Conservation (phyloP, 202 grass and related monocot species). For the Elaeis oleifera region DNA sequence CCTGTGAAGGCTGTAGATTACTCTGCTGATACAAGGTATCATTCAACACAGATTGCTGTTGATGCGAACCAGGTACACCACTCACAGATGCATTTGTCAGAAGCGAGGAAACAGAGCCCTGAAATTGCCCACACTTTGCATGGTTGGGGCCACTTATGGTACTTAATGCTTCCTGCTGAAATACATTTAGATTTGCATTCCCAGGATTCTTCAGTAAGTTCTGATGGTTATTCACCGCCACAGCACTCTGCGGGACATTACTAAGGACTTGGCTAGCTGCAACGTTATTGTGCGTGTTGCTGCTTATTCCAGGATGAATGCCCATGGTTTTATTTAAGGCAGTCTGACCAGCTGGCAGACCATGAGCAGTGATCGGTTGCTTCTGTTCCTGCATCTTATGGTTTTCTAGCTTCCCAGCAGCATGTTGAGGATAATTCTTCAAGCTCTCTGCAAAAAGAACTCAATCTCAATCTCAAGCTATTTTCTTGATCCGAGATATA, state of each 20-base stretch:
- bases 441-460: neutral
- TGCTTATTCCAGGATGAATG: slow-evolving; percentile 1
- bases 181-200: slow-evolving; percentile 11
- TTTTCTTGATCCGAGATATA: neutral
- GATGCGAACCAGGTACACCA: too few species aligned
- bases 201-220: slow-evolving; percentile 8
- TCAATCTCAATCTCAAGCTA: neutral
- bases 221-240: slow-evolving; percentile 16
- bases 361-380: slow-evolving; percentile 2
- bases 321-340: neutral
- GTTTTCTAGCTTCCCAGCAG: slow-evolving; percentile 19
- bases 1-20: slow-evolving; percentile 29
- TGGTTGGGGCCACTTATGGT: slow-evolving; percentile 41
- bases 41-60: too few species aligned
- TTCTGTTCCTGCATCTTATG: slow-evolving; percentile 16
- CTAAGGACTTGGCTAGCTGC: neutral
- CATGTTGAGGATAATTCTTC: slow-evolving; percentile 10
- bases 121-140: slow-evolving; percentile 39
- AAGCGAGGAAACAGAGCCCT: slow-evolving; percentile 25
- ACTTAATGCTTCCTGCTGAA: slow-evolving; percentile 53
- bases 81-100: neutral
- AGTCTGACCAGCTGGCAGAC: neutral
- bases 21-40: slow-evolving; percentile 29
- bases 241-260: neutral
- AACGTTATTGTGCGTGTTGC: neutral